Evolutionary conservation across 257 asterid genomes (phyloP).

Genomic region (Salvia splendens): DNA sequence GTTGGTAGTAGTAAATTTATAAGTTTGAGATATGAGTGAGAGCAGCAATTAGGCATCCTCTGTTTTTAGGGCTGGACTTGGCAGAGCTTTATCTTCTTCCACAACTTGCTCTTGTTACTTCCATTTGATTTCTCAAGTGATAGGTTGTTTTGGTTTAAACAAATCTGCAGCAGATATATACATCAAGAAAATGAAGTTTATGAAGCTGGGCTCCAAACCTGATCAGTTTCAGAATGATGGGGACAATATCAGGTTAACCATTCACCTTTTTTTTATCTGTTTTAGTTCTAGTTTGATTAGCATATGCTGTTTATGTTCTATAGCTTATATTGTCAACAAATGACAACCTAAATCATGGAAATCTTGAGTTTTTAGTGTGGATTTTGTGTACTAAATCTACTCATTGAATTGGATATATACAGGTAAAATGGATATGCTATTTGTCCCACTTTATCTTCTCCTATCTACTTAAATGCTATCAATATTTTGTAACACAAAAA

Average conservation of each 20-base stretch:
- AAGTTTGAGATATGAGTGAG: conserved; percentile 28
- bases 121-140: background rate
- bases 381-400: no score
- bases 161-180: background rate
- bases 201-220: conserved; percentile 88
- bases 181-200: conserved; percentile 65
- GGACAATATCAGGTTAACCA: conserved; percentile 63
- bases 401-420: background rate
- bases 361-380: no score
- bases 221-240: conserved; percentile 78
- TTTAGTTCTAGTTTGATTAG: background rate
- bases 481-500: background rate
- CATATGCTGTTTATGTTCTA: background rate
- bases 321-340: no score
- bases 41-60: conserved; percentile 33
- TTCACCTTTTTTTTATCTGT: background rate
- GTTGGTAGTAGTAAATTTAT: conserved; percentile 1
- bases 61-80: conserved; percentile 11
- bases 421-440: background rate
- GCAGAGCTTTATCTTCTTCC: background rate
- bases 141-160: background rate
- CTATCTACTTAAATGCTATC: background rate
- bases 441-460: conserved; percentile 6
- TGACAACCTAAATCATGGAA: no score
- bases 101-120: background rate